A percentile compares a stretch with the other conserved stretches of the same genome.
phyloP scores from a whole-genome alignment of 2,329 filamentous ascomycete species.

The Aspergillus chevalieri region DNA sequence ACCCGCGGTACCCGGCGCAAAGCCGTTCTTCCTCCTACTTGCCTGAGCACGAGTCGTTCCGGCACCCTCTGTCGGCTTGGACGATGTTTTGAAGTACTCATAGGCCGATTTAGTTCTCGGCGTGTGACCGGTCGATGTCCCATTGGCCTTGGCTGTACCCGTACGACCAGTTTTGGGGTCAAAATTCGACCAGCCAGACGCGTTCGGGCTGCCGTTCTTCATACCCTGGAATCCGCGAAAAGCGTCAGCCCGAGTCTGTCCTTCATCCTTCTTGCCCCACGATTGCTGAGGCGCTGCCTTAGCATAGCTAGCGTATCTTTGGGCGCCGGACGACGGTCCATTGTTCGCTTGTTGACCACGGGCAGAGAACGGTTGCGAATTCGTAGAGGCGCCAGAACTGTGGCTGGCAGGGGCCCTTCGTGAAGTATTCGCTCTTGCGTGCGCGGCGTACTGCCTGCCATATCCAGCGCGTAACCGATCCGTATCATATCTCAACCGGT shows the following conservation, averaged over 20 bases:
- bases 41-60: slow-evolving; percentile 33
- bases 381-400: slow-evolving; percentile 17
- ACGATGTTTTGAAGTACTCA: slow-evolving; percentile 30
- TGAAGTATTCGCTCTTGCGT: slow-evolving; percentile 21
- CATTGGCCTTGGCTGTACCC: slow-evolving; percentile 12
- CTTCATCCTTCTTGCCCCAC: slow-evolving; percentile 35
- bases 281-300: slow-evolving; percentile 33
- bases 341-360: slow-evolving; percentile 19
- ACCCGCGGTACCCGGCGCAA: slow-evolving; percentile 53
- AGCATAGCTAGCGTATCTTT: slow-evolving; percentile 37
- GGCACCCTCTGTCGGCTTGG: slow-evolving; percentile 25
- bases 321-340: slow-evolving; percentile 31
- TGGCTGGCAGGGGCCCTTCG: slow-evolving; percentile 22
- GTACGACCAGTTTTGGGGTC: slow-evolving; percentile 33
- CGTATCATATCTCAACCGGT: slow-evolving; percentile 57
- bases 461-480: slow-evolving; percentile 50
- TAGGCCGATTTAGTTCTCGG: slow-evolving; percentile 35
- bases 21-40: slow-evolving; percentile 49
- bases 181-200: slow-evolving; percentile 34
- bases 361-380: slow-evolving; percentile 14
- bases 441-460: slow-evolving; percentile 27
- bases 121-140: slow-evolving; percentile 13
- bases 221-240: slow-evolving; percentile 42
- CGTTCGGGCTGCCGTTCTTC: slow-evolving; percentile 24
- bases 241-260: slow-evolving; percentile 38